phyloP scores from a whole-genome alignment of 2,329 filamentous ascomycete species.

The Fusarium subglutinans region DNA sequence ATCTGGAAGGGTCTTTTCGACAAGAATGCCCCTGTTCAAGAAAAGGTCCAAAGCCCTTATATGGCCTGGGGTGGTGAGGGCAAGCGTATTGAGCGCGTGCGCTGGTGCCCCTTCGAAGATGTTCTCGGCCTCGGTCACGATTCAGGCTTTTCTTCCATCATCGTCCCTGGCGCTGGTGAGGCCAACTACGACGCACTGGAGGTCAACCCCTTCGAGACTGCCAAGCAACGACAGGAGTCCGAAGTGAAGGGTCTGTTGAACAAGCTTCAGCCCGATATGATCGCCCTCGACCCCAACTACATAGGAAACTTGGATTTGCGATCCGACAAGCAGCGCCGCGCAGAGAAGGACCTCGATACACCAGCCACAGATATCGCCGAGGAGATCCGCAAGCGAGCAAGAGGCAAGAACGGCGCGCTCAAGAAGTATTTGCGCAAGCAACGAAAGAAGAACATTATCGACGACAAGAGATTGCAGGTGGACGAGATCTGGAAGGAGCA shows the following conservation, averaged over 20 bases:
- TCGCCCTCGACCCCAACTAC: slow-evolving; percentile 90
- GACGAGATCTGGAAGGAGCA: slow-evolving; percentile 83
- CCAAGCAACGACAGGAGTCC: slow-evolving; percentile 89
- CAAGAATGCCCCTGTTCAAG: slow-evolving; percentile 74
- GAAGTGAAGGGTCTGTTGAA: slow-evolving; percentile 92
- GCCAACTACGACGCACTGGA: slow-evolving; percentile 96
- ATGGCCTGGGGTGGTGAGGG: slow-evolving; percentile 93
- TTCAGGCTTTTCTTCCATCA: slow-evolving; percentile 86
- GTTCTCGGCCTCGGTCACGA: slow-evolving; percentile 86
- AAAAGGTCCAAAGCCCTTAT: slow-evolving; percentile 87
- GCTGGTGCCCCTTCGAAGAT: slow-evolving; percentile 96
- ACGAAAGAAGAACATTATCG: slow-evolving; percentile 90
- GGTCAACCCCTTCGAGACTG: slow-evolving; percentile 93
- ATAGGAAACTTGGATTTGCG: slow-evolving; percentile 87
- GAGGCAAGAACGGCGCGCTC: slow-evolving; percentile 89
- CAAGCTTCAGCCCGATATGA: slow-evolving; percentile 97
- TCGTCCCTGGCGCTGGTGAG: slow-evolving; percentile 95
- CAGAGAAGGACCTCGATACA: slow-evolving; percentile 82
- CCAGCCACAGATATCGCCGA: slow-evolving; percentile 64
- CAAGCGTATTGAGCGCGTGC: slow-evolving; percentile 78
- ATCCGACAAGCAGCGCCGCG: slow-evolving; percentile 78
- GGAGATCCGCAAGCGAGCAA: slow-evolving; percentile 77
- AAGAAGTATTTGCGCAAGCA: slow-evolving; percentile 93
- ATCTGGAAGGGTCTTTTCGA: slow-evolving; percentile 93
- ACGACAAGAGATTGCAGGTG: slow-evolving; percentile 89